Base-by-base conservation (phyloP, 106 monocot genomes). In the Agapanthus africanus region DNA sequence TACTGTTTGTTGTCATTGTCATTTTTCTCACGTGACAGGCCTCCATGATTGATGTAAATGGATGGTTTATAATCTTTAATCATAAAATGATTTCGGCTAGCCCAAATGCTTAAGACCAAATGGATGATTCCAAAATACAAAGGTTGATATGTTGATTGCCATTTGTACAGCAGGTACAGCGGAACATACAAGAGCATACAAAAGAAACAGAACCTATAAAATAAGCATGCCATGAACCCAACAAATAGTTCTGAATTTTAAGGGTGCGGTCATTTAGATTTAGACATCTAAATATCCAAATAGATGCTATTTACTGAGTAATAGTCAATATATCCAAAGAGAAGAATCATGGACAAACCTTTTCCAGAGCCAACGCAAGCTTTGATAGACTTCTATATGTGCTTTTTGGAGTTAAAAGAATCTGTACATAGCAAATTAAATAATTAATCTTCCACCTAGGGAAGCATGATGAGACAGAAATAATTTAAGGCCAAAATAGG, bases 321-420 rank as follows among this genome's bases (percentile, higher is more conserved):
- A 11, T 36, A 16, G 66, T 27, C 36, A 66, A 64, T 16, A n/a
- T 23, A 4, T 47, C 52, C 21, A 70, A 27, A 35, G 60, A 63
- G 23, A 65, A 65, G 27, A 65, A 40, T 40, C 35, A 19, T 26
- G 11, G 40, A 73, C 81, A 63, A 44, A 92, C 91, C 91, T 92
- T 92, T 59, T 92, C 88, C 40, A 92, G 63, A 31, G 95, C 95
- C 52, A 97, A 76, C 33, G 89, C 88, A 84, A 97, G 88, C 70
- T 89, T 97, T 14, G 89, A 83, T 18, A 91, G 78, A 57, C 71
- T 86, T 59, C 74, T 74, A 72, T 97, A 97, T 38, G 86, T 82
- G 71, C 76, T 68, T 75, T 82, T 91, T 52, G 91, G 91, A 69
- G 73, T 37, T 70, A 97, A 63, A 63, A 97, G 86, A 61, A 97